These are phyloP conservation scores for Cercospora sesami DNA, from an alignment of 2,329 filamentous ascomycete genomes.

Conservation along the genomic window DNA sequence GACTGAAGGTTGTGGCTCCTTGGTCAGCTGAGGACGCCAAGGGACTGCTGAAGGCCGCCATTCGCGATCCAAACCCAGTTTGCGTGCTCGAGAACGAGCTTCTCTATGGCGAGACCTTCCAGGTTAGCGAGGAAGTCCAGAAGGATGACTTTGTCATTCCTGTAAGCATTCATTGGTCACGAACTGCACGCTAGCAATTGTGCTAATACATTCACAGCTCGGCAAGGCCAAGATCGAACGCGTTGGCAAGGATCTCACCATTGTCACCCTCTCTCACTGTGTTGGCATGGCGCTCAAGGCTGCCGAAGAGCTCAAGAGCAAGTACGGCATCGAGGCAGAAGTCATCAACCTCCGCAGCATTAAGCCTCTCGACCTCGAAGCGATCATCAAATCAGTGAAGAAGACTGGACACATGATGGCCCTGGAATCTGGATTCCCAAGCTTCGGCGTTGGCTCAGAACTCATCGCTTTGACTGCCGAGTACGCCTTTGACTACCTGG, in stretches of 20 bases:
- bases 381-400: slow-evolving; percentile 96
- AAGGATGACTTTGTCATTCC: slow-evolving; percentile 95
- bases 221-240: slow-evolving; percentile 99
- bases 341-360: slow-evolving; percentile 97
- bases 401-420: slow-evolving; percentile 91
- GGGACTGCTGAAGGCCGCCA: slow-evolving; percentile 94
- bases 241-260: slow-evolving; percentile 89
- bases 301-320: slow-evolving; percentile 88
- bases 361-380: slow-evolving; percentile 93
- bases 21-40: slow-evolving; percentile 99
- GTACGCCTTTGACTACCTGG: slow-evolving; percentile 96
- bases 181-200: neutral
- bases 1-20: slow-evolving; percentile 92
- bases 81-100: slow-evolving; percentile 64
- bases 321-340: slow-evolving; percentile 93
- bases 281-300: slow-evolving; percentile 88
- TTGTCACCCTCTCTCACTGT: slow-evolving; percentile 91
- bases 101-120: slow-evolving; percentile 90
- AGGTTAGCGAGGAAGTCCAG: slow-evolving; percentile 95
- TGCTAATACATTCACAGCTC: slow-evolving; percentile 53
- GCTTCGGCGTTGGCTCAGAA: slow-evolving; percentile 89
- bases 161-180: slow-evolving; percentile 38
- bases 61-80: slow-evolving; percentile 96
- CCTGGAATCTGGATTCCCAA: slow-evolving; percentile 94
- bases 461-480: slow-evolving; percentile 94